Percentiles rank a stretch among this genome's conserved stretches.
phyloP scores from a whole-genome alignment of 768 basidiomycete species.

The Leccinellum albellum region DNA sequence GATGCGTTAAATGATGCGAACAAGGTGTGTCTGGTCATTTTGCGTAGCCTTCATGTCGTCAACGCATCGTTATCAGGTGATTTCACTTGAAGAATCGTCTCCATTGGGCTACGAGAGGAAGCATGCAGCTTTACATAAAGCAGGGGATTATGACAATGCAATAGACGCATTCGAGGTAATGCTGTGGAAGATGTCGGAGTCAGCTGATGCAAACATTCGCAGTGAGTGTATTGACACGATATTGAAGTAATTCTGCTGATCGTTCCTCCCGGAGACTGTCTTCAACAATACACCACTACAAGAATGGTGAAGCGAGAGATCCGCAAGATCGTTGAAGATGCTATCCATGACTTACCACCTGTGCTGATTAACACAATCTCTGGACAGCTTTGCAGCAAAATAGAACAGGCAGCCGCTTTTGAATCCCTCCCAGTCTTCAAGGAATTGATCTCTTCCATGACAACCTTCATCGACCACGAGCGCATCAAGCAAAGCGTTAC shows the following conservation, averaged over 20 bases:
- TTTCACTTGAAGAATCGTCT: background rate
- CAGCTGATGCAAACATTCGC: background rate
- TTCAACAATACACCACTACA: background rate
- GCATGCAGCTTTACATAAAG: background rate
- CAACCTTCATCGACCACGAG: background rate
- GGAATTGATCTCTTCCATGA: background rate
- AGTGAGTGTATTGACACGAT: background rate
- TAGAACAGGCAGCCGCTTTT: background rate
- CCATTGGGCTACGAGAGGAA: slow-evolving; percentile 1
- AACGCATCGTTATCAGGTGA: background rate
- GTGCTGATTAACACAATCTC: background rate
- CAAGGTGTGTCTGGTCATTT: background rate
- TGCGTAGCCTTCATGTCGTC: background rate
- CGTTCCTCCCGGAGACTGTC: background rate
- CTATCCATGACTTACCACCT: background rate
- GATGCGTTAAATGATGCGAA: slow-evolving; percentile 1
- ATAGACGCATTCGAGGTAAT: slow-evolving; percentile 1
- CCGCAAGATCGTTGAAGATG: background rate
- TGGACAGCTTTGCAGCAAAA: background rate
- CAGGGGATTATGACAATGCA: background rate
- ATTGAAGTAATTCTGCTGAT: background rate
- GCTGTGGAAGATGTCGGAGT: background rate
- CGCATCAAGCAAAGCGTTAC: background rate
- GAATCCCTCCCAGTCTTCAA: background rate
- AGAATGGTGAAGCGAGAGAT: background rate